A percentile compares a stretch with the other conserved stretches of the same genome.
phyloP scores from a whole-genome alignment of 768 basidiomycete genomes.

The Paxillus ammoniavirescens region DNA sequence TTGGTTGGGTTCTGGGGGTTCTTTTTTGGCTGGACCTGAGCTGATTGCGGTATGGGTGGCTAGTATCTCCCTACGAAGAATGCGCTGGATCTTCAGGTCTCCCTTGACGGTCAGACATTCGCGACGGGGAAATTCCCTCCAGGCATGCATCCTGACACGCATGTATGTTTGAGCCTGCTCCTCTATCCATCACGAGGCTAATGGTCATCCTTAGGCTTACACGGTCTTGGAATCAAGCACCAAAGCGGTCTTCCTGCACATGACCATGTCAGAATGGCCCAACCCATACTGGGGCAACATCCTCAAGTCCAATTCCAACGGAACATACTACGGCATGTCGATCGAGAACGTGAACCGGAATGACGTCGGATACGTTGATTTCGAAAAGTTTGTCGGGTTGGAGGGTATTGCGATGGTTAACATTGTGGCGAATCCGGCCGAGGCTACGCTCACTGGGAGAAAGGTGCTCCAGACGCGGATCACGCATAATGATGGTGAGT shows the following conservation, averaged over 20 bases:
- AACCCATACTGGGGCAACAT: conserved; percentile 86
- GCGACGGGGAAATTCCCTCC: conserved; percentile 89
- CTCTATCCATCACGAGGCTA: not conserved
- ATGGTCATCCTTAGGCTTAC: conserved; percentile 60
- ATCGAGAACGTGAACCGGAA: conserved; percentile 91
- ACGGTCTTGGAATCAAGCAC: conserved; percentile 95
- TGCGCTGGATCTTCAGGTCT: conserved; percentile 84
- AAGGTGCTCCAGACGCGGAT: conserved; percentile 86
- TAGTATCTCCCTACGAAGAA: conserved; percentile 53
- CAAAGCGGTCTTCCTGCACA: conserved; percentile 89
- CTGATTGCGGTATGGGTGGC: not conserved
- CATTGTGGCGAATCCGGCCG: conserved; percentile 76
- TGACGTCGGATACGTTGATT: conserved; percentile 84
- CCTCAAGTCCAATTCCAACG: conserved; percentile 96
- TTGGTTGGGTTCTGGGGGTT: not conserved
- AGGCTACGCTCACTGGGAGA: conserved; percentile 64
- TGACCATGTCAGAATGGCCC: conserved; percentile 82
- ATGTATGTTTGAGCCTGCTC: conserved; percentile 50
- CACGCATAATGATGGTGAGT: conserved; percentile 93
- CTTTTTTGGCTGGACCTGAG: conserved; percentile 20
- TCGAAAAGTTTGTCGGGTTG: conserved; percentile 95
- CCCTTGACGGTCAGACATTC: conserved; percentile 85
- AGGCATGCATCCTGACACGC: conserved; percentile 83
- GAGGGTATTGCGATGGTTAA: conserved; percentile 97
- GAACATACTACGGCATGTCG: conserved; percentile 92